These are phyloP conservation scores for Physaria fendleri DNA, from an alignment of 345 rosid genomes.

Conservation along the genomic window DNA sequence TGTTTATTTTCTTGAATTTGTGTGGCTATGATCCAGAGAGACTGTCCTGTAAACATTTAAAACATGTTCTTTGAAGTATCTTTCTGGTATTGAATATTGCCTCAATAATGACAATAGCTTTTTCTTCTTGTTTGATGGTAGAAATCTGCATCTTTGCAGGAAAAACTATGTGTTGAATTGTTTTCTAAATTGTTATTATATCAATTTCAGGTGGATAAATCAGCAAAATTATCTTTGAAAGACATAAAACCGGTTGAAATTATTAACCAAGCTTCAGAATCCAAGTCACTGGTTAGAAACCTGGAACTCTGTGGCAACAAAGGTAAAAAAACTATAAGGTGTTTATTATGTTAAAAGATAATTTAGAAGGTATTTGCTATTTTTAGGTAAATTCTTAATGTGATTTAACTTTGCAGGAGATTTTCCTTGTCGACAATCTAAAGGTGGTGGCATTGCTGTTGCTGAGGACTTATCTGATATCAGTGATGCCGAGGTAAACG, in stretches of 20 bases:
- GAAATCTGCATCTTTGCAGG: not conserved
- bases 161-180: not conserved
- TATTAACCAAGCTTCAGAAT: constrained; percentile 5
- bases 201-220: constrained; percentile 24
- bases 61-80: not conserved
- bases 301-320: not conserved
- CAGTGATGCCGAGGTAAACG: constrained; percentile 32
- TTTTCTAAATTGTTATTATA: not conserved
- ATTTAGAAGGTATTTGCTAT: not conserved
- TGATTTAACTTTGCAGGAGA: constrained; percentile 9
- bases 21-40: no score
- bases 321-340: no score
- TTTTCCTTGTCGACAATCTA: not conserved
- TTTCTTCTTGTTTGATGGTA: not conserved
- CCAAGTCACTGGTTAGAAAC: not conserved
- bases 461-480: constrained; percentile 24
- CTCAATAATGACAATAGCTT: not conserved
- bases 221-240: constrained; percentile 4
- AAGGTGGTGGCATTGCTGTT: constrained; percentile 3
- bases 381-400: not conserved
- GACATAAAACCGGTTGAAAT: not conserved
- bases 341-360: not conserved
- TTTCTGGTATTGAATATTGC: not conserved
- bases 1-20: no score
- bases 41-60: not conserved